These are phyloP conservation scores for Metschnikowia drakensbergensis DNA, from an alignment of 805 yeast genomes.

Conservation along the genomic window DNA sequence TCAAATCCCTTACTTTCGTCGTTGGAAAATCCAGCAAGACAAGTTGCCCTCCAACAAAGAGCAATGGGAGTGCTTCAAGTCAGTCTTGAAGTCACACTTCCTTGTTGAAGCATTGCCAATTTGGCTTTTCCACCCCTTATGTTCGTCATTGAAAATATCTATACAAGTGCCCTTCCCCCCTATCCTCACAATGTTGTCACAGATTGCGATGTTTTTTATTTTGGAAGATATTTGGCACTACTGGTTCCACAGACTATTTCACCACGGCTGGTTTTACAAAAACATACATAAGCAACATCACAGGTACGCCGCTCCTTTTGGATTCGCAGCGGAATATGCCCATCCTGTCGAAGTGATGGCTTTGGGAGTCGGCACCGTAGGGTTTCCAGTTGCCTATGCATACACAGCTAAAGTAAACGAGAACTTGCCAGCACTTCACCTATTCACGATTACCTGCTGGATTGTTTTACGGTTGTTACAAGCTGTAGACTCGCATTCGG, in stretches of 20 bases:
- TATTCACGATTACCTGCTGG: constrained; percentile 89
- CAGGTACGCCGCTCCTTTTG: constrained; percentile 96
- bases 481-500: constrained; percentile 97
- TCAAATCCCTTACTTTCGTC: constrained; percentile 76
- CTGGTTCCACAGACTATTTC: constrained; percentile 89
- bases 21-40: constrained; percentile 85
- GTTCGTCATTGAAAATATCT: constrained; percentile 74
- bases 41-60: constrained; percentile 76
- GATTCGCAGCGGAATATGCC: constrained; percentile 95
- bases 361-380: constrained; percentile 93
- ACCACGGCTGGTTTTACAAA: constrained; percentile 84
- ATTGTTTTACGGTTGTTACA: constrained; percentile 84
- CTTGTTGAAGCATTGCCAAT: constrained; percentile 94
- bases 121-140: constrained; percentile 94
- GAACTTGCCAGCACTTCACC: constrained; percentile 67
- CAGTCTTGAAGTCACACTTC: constrained; percentile 82
- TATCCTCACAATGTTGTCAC: constrained; percentile 52
- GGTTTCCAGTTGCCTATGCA: constrained; percentile 70
- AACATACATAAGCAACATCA: constrained; percentile 97
- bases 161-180: constrained; percentile 84
- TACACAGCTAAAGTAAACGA: constrained; percentile 49
- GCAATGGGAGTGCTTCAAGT: constrained; percentile 88
- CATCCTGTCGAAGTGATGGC: constrained; percentile 92
- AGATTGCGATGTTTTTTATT: constrained; percentile 73
- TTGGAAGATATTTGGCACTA: constrained; percentile 96